phyloP scores from a whole-genome alignment of 2,329 filamentous ascomycete species.

The Stromatinia cepivora region DNA sequence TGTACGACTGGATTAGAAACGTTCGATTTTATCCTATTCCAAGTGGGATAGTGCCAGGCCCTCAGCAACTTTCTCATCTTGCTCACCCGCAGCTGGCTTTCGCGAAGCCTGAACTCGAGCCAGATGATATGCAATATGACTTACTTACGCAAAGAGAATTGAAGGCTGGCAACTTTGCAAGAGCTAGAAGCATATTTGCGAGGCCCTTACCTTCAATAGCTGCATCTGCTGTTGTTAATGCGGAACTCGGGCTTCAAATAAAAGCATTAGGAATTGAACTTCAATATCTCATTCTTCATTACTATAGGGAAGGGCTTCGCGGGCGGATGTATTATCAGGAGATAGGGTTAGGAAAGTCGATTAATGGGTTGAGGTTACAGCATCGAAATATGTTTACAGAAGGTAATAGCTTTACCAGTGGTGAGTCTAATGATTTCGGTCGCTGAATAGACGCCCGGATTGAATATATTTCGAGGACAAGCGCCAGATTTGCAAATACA shows the following conservation, averaged over 20 bases:
- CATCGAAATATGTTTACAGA: background rate
- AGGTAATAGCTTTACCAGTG: background rate
- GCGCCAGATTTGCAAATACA: no score
- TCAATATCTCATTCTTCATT: accelerated
- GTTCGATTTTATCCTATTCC: conserved; percentile 47
- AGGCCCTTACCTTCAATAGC: background rate
- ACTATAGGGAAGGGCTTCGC: background rate
- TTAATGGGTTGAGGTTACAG: no score
- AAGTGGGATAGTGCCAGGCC: conserved; percentile 33
- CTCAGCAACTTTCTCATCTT: conserved; percentile 52
- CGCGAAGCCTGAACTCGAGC: background rate
- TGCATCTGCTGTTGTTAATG: no score
- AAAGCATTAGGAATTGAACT: accelerated
- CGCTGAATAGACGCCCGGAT: no score
- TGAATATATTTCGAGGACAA: no score
- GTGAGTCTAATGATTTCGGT: background rate
- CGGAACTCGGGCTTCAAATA: background rate
- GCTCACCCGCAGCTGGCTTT: conserved; percentile 52
- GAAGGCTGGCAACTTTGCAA: no score
- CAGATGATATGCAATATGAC: no score
- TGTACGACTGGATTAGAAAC: conserved; percentile 61
- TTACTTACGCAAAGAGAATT: no score
- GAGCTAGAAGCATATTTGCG: background rate
- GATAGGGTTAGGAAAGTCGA: background rate
- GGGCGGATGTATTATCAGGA: background rate